Evolutionary conservation across 2,329 filamentous ascomycete genomes (phyloP).

Genomic region (Ophiosphaerella korrae): DNA sequence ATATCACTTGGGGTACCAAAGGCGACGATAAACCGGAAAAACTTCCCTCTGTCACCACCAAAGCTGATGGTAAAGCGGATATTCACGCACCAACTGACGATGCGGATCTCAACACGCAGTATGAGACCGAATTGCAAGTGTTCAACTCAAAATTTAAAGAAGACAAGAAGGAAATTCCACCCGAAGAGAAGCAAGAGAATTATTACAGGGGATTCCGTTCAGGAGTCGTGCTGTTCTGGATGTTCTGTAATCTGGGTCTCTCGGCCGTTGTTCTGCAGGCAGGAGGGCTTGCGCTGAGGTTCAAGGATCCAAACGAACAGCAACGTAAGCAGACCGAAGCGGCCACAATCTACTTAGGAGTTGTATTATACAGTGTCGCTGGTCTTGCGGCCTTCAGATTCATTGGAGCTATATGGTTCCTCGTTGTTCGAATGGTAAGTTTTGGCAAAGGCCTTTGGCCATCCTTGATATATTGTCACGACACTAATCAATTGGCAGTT

Average conservation of each 20-base stretch:
- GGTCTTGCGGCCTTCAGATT: conserved; percentile 85
- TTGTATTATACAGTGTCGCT: conserved; percentile 89
- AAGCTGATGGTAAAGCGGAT: conserved; percentile 94
- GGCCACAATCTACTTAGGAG: conserved; percentile 81
- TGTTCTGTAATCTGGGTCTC: conserved; percentile 92
- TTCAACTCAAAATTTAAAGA: conserved; percentile 77
- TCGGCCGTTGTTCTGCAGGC: conserved; percentile 84
- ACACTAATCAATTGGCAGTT: conserved; percentile 50
- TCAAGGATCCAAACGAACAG: conserved; percentile 46
- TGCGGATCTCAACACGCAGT: conserved; percentile 91
- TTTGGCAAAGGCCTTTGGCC: background rate
- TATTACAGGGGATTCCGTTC: conserved; percentile 98
- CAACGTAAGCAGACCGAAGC: conserved; percentile 58
- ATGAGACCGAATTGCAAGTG: conserved; percentile 78
- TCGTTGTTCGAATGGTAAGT: conserved; percentile 63
- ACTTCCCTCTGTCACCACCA: conserved; percentile 84
- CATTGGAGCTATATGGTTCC: conserved; percentile 86
- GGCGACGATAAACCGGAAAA: conserved; percentile 95
- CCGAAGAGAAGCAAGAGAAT: conserved; percentile 86
- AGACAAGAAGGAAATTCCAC: conserved; percentile 67
- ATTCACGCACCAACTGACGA: conserved; percentile 86
- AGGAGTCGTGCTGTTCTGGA: conserved; percentile 91
- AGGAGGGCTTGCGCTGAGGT: conserved; percentile 71
- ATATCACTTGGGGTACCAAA: conserved; percentile 97
- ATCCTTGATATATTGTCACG: background rate